Evolutionary conservation across 495 filamentous ascomycete species (phyloP).

Genomic region (Talaromyces ruber): DNA sequence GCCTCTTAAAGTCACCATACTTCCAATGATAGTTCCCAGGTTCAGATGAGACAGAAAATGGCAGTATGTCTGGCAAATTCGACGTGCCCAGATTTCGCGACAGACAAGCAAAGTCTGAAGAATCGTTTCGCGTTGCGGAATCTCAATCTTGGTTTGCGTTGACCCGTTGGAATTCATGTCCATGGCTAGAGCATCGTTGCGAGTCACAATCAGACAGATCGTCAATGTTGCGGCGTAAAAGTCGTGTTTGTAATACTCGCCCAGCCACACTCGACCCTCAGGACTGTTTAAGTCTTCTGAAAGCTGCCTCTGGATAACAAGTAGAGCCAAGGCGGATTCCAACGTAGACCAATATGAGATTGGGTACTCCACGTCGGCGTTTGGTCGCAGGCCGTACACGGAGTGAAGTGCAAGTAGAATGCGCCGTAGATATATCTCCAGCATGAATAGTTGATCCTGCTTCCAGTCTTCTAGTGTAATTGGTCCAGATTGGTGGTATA

Average conservation of each 20-base stretch:
- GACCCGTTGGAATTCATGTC: background rate
- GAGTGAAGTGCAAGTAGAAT: slow-evolving; percentile 3
- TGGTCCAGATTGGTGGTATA: background rate
- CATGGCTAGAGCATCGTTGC: background rate
- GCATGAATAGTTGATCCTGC: background rate
- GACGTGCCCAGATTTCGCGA: slow-evolving; percentile 6
- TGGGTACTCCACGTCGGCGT: slow-evolving; percentile 3
- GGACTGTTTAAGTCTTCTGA: slow-evolving; percentile 2
- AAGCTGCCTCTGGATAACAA: slow-evolving; percentile 1
- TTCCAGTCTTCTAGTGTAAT: background rate
- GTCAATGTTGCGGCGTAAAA: slow-evolving; percentile 6
- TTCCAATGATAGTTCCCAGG: background rate
- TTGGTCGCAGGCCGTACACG: background rate
- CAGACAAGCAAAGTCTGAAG: slow-evolving; percentile 3
- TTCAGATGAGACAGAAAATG: slow-evolving; percentile 6
- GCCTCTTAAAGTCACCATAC: background rate
- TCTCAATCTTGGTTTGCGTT: background rate
- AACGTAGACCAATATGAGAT: slow-evolving; percentile 6
- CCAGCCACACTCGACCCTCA: background rate
- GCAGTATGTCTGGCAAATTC: slow-evolving; percentile 6
- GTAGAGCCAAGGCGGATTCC: slow-evolving; percentile 1
- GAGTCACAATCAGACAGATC: background rate
- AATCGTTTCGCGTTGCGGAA: slow-evolving; percentile 7
- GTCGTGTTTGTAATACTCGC: slow-evolving; percentile 5
- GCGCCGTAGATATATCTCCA: slow-evolving; percentile 3